Evolutionary conservation across 2,329 filamentous ascomycete genomes (phyloP), one percentile per base, ranked within the genome.

Genomic region (Sclerotinia borealis): DNA sequence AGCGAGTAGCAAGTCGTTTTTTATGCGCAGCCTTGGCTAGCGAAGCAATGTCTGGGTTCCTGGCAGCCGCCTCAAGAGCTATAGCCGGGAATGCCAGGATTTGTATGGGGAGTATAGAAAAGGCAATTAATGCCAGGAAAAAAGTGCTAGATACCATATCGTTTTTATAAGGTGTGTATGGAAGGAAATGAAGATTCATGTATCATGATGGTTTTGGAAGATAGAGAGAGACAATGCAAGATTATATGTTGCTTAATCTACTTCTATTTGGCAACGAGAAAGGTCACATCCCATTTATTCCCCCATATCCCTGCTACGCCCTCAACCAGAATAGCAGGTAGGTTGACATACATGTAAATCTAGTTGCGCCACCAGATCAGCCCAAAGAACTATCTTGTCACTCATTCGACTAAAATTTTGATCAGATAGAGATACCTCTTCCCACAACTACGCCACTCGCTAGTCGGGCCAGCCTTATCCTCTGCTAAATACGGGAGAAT

Each of bases 11-110:
- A 55, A 17, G 37, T 50, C 61, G 34, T 43, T 52, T 56, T n/a
- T 51, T 47, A 29, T 61, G 34, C 19, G 47, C 61, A 22, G 56
- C 61, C 31, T 63, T 63, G 43, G 55, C 55, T 39, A 27, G 19
- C 9, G 51, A 34, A 31, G 61, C 47, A 22, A 61, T 25, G 3
- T 61, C 37, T 41, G 56, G 45, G 49, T 61, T 36, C 37, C 47
- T 51, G 11, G 37, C 22, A 54, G 51, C 62, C 13, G 61, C 64
- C 58, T 65, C 64, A 51, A 64, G 45, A 36, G 61, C 49, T n/a
- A 31, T 59, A 25, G 64, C 17, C 22, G 55, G 56, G 25, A 64
- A 55, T 43, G 37, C 37, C 10, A 55, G 3, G 27, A 9, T 43
- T 22, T 55, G 52, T 41, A 22, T 31, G 10, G 52, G 36, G 11